Evolutionary conservation across 2,329 filamentous ascomycete genomes (phyloP), one percentile per base, ranked within the genome.

Genomic region (Hypoxylon sp.): DNA sequence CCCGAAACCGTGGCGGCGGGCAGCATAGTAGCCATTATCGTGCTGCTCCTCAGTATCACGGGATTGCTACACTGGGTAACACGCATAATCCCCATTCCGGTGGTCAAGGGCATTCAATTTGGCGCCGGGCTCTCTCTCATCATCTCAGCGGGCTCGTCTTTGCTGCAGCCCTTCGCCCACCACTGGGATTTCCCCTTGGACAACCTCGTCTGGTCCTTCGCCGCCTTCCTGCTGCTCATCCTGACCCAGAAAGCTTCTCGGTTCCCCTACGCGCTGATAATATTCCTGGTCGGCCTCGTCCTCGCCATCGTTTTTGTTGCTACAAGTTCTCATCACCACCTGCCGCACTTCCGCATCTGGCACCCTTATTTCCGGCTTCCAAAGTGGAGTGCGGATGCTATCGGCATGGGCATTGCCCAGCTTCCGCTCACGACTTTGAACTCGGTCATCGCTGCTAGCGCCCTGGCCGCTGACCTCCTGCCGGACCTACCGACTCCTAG

Each of bases 91-190:
- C 95, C 95, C 0, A 88, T 94, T 13, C 93, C 94, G 0, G 91
- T 98, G 0, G 90, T 98, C 58, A 97, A 97, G 77, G 95, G 95
- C 30, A 98, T 98, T 71, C 96, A 98, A 80, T 89, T 98, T 51
- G 95, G 95, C 38, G 95, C 95, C 3, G 95, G 95, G 1, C 83
- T 98, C 51, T 93, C 91, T 14, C 86, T 98, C 14, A 87, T 94
- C 59, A 86, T 97, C 63, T 91, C 92, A 11, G 93, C 93, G 6
- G 93, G 93, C 2, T 83, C 85, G 0, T 86, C 83, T 50, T 85
- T 97, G 63, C 84, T 96, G 11, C 83, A 85, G 17, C 88, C 89
- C 2, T 83, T 97, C 3, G 23, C 32, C 5, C 71, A 66, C 53
- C 82, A 84, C 11, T 97, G 93, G 93, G 80, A 84, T 1, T 86